A percentile compares a stretch with the other conserved stretches of the same genome.
These are phyloP conservation scores for Aspergillus steynii DNA, from an alignment of 495 filamentous ascomycete species.

Conservation along the genomic window DNA sequence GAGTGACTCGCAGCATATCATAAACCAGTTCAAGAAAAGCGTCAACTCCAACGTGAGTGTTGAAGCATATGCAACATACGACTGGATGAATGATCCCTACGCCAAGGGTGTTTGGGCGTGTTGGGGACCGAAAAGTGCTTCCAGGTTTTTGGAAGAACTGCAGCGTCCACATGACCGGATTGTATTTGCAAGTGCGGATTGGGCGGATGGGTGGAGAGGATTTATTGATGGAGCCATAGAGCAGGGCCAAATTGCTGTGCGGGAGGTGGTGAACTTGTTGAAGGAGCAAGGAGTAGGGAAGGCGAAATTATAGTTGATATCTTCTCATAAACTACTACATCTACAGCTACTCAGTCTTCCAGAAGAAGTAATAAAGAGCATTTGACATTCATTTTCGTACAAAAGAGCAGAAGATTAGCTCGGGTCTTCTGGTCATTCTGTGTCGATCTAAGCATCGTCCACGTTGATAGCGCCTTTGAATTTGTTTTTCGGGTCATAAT, in stretches of 20 bases:
- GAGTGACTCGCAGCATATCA: constrained; percentile 13
- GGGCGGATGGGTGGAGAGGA: constrained; percentile 30
- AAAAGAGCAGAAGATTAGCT: too few species aligned
- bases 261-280: constrained; percentile 8
- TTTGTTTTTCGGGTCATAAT: constrained; percentile 8
- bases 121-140: constrained; percentile 18
- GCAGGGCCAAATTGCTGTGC: constrained; percentile 16
- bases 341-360: too few species aligned
- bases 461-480: constrained; percentile 10
- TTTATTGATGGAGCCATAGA: constrained; percentile 34
- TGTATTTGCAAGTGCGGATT: constrained; percentile 28
- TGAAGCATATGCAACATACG: constrained; percentile 24
- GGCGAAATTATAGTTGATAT: not conserved
- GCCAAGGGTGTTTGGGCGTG: constrained; percentile 27
- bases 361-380: too few species aligned
- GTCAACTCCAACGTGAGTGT: constrained; percentile 17
- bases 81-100: constrained; percentile 34
- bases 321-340: too few species aligned
- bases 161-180: constrained; percentile 21
- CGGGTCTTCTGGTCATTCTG: too few species aligned
- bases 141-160: constrained; percentile 19
- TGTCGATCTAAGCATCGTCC: not conserved
- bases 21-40: constrained; percentile 6
- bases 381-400: too few species aligned
- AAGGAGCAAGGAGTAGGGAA: constrained; percentile 1